These are phyloP conservation scores for Heracleum sosnowskyi DNA, from an alignment of 129 eudicot species.

Conservation along the genomic window DNA sequence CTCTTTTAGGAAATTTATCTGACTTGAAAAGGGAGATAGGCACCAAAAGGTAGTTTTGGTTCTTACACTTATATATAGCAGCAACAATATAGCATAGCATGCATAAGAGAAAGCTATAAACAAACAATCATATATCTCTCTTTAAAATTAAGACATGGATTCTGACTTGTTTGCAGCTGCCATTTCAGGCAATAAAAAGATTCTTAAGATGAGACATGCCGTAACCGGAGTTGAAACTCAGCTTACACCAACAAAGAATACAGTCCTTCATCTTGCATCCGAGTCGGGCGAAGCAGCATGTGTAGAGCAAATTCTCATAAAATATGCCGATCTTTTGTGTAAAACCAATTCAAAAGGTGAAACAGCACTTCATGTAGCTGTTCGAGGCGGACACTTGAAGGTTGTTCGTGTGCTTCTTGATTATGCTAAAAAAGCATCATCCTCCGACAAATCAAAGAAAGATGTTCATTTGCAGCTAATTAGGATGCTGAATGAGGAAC, in stretches of 20 bases:
- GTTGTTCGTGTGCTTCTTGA: background rate
- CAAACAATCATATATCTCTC: background rate
- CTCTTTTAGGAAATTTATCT: background rate
- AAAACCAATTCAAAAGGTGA: background rate
- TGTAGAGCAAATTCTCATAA: background rate
- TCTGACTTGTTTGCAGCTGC: constrained; percentile 23
- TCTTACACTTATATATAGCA: background rate
- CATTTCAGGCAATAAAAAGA: background rate
- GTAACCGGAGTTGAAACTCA: background rate
- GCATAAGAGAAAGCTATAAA: background rate
- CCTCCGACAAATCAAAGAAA: background rate
- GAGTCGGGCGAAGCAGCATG: background rate
- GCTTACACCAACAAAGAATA: background rate
- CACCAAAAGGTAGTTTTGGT: background rate
- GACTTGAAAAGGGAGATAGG: constrained; percentile 1
- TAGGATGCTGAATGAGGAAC: constrained; percentile 8
- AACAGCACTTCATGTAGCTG: constrained; percentile 8
- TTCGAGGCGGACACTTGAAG: background rate
- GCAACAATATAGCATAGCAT: background rate
- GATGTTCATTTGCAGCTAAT: background rate
- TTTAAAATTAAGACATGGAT: constrained; percentile 1
- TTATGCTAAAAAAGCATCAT: background rate
- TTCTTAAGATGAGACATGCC: background rate
- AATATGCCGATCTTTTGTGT: background rate
- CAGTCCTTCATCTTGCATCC: constrained; percentile 10